Evolutionary conservation across 1,139 yeast genomes (phyloP), one percentile per base, ranked within the genome.

Genomic region (Magnusiomyces tetraspermus): DNA sequence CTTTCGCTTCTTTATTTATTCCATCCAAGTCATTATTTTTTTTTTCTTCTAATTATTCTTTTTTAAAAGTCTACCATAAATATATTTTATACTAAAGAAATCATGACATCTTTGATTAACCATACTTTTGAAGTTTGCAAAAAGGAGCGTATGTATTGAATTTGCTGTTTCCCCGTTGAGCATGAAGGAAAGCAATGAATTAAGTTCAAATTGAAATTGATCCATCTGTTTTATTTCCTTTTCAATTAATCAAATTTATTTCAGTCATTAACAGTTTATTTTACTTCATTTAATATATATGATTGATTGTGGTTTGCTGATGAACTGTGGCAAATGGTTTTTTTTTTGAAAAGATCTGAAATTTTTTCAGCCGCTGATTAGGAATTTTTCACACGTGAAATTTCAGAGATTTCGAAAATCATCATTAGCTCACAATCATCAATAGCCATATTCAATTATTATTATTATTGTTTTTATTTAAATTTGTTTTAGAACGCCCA

Each of bases 121-220:
- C 79, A 82, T 63, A 83, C 92, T 1, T 85, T 85, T 68, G 78
- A 77, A 31, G 77, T 77, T 64, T 86, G 92, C 63, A 82, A 82
- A 63, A 70, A 74, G 49, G 90, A 85, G 66, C 77, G 69, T 60
- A 58, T 19, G 65, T 60, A 10, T 23, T 15, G 17, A 6, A 8
- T 8, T 15, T 33, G 10, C 10, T 33, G 10, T 13, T 8, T 6
- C 31, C 31, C 31, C 11, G 31, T 28, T 28, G 31, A 28, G 11
- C 6, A 28, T 8, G 6, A 8, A 28, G 11, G 11, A 28, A 28
- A 28, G 11, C 6, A 28, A 6, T 28, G 31, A 11, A 44, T 38
- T 38, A 44, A 46, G 42, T 37, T 15, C 24, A 38, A 37, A 37
- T 21, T 31, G 30, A 46, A 28, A 22, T 28, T 21, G 22, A 4